Evolutionary conservation across 345 rosid genomes (phyloP), one percentile per base, ranked within the genome.

Genomic region (Punica granatum): DNA sequence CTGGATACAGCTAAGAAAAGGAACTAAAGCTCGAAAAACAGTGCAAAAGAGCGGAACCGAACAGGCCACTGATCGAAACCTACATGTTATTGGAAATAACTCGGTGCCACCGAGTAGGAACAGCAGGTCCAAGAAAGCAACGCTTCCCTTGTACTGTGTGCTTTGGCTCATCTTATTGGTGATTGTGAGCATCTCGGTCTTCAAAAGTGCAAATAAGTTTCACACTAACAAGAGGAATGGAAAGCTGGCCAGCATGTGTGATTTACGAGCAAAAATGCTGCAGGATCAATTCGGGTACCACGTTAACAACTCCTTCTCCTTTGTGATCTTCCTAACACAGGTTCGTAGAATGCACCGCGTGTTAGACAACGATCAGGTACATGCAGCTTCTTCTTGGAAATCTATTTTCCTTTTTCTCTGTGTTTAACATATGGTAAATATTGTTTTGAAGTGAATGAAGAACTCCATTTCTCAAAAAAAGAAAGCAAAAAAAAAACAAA

Each of bases 261-360:
- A 44, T 65, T 13, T 9, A 26, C 68, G 39, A 25, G 68, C 58
- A 31, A 5, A 16, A 36, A 46, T 65, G 68, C 41, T 65, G 53
- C 58, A 65, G 68, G 53, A 44, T 65, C 59, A 44, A 25, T 65
- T 44, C 16, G 3, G 0, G 0, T 10, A 30, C 0, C 0, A 65
- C 6, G 41, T 44, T 1, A 44, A 31, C 0, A 12, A 11, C 58
- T 18, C 53, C 35, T 34, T 37, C 0, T 13, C 30, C 0, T 51
- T 44, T 28, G 39, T 36, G 23, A 2, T 8, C 31, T 53, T 53
- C 23, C 59, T 53, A 23, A n/a, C 11, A 0, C 31, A 53, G 23
- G 12, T 25, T 7, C 59, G 7, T 23, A 53, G 59, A n/a, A 23
- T 53, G 59, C 15, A n/a, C 14, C 10, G 7, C 7, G 31, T n/a